These are phyloP conservation scores for Grammothele lineata DNA, from an alignment of 768 basidiomycete genomes.

Conservation along the genomic window DNA sequence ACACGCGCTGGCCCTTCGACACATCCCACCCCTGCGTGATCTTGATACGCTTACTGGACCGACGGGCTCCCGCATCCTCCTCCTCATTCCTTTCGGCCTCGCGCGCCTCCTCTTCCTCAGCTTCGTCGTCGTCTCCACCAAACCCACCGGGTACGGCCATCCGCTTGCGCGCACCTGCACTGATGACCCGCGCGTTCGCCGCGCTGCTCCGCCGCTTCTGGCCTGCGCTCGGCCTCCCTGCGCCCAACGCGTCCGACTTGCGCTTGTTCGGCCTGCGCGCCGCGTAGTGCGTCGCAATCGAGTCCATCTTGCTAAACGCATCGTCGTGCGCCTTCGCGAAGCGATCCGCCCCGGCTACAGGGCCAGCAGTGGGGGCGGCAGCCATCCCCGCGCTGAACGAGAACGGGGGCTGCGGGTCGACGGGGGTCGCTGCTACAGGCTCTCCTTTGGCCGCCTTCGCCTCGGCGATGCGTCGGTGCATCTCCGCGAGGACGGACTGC, in stretches of 20 bases:
- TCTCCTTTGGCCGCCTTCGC: slow-evolving; percentile 51
- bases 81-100: slow-evolving; percentile 40
- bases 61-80: slow-evolving; percentile 29
- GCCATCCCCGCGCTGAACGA: slow-evolving; percentile 1
- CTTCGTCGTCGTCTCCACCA: slow-evolving; percentile 46
- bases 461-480: slow-evolving; percentile 66
- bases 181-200: slow-evolving; percentile 43
- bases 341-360: slow-evolving; percentile 19
- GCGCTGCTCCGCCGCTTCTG: slow-evolving; percentile 26
- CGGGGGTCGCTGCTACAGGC: background rate
- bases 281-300: slow-evolving; percentile 55
- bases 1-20: slow-evolving; percentile 33
- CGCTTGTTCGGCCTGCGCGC: slow-evolving; percentile 37
- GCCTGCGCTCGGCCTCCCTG: background rate
- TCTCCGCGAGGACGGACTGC: slow-evolving; percentile 72
- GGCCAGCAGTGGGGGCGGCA: background rate
- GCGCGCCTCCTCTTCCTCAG: slow-evolving; percentile 32
- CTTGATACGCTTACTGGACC: slow-evolving; percentile 43
- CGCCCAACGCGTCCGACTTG: slow-evolving; percentile 48
- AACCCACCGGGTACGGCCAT: slow-evolving; percentile 53
- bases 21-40: slow-evolving; percentile 32
- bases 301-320: slow-evolving; percentile 74
- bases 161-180: slow-evolving; percentile 39
- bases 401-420: background rate
- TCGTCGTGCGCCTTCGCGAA: slow-evolving; percentile 62